A percentile compares a stretch with the other conserved stretches of the same genome.
These are phyloP conservation scores for Globisporangium megalacanthum DNA, from an alignment of 352 stramenopile genomes.

Conservation along the genomic window DNA sequence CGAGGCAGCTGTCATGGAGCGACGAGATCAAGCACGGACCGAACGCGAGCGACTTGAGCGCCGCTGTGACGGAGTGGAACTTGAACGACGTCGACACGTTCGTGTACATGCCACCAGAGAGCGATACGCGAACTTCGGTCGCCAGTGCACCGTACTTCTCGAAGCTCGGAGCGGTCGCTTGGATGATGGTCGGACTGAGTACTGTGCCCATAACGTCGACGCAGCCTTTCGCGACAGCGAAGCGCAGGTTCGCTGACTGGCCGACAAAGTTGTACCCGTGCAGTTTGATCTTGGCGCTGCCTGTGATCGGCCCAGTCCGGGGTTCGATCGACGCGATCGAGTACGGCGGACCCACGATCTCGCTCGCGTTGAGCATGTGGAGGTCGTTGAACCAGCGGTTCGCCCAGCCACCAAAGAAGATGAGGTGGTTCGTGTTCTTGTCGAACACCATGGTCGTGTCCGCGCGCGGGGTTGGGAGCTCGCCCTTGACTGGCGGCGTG, in stretches of 20 bases:
- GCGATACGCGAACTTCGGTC: slow-evolving; percentile 85
- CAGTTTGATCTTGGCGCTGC: slow-evolving; percentile 86
- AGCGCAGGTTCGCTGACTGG: slow-evolving; percentile 83
- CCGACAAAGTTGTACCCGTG: slow-evolving; percentile 91
- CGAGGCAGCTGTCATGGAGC: slow-evolving; percentile 60
- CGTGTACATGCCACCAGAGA: slow-evolving; percentile 90
- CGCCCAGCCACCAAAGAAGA: slow-evolving; percentile 96
- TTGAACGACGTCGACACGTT: slow-evolving; percentile 84
- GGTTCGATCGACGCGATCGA: slow-evolving; percentile 90
- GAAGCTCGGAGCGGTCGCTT: slow-evolving; percentile 91
- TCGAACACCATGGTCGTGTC: slow-evolving; percentile 95
- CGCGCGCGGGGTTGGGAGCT: slow-evolving; percentile 81
- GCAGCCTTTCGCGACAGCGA: slow-evolving; percentile 91
- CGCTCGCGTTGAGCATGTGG: slow-evolving; percentile 89
- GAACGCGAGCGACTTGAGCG: slow-evolving; percentile 91
- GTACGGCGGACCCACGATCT: slow-evolving; percentile 96
- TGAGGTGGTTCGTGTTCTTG: slow-evolving; percentile 79
- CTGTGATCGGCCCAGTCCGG: slow-evolving; percentile 92
- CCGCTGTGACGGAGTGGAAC: slow-evolving; percentile 94
- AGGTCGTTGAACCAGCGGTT: slow-evolving; percentile 95
- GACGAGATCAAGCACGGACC: slow-evolving; percentile 83
- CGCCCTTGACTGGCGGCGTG: slow-evolving; percentile 56
- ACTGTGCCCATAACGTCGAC: slow-evolving; percentile 89
- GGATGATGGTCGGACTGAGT: slow-evolving; percentile 79
- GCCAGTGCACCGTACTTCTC: slow-evolving; percentile 90